These are phyloP conservation scores for Pythium coloratum DNA, from an alignment of 352 stramenopile genomes.

Conservation along the genomic window DNA sequence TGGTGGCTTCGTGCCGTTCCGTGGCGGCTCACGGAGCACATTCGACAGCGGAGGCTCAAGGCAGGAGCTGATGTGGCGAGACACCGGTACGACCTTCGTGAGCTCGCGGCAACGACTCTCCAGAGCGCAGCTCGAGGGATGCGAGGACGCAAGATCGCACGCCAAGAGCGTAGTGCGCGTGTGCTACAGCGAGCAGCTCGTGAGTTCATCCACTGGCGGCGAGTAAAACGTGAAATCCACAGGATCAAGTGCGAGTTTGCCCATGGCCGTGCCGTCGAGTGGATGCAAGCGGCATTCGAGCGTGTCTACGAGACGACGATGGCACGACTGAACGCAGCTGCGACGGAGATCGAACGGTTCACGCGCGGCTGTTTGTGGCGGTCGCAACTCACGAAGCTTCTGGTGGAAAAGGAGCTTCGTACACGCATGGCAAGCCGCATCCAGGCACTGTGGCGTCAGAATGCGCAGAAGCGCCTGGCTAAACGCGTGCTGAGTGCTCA, in stretches of 20 bases:
- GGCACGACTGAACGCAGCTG: conserved; percentile 37
- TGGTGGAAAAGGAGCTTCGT: conserved; percentile 44
- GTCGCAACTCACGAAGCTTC: conserved; percentile 27
- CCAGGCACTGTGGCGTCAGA: conserved; percentile 62
- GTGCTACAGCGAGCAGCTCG: conserved; percentile 47
- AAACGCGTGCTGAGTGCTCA: conserved; percentile 50
- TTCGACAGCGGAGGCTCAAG: conserved; percentile 31
- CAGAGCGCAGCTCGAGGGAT: conserved; percentile 55
- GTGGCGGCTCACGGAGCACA: conserved; percentile 45
- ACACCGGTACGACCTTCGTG: conserved; percentile 24
- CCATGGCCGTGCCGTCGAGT: conserved; percentile 20
- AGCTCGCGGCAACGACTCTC: conserved; percentile 44
- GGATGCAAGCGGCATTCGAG: conserved; percentile 26
- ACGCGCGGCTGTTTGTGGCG: conserved; percentile 45
- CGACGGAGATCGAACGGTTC: conserved; percentile 60
- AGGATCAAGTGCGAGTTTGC: conserved; percentile 37
- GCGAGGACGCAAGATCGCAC: conserved; percentile 37
- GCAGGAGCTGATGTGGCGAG: conserved; percentile 18
- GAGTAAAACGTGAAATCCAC: conserved; percentile 37
- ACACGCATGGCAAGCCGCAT: conserved; percentile 59
- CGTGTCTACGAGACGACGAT: conserved; percentile 36
- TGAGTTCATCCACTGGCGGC: conserved; percentile 39
- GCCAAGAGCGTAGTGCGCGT: conserved; percentile 41
- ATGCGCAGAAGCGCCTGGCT: conserved; percentile 46
- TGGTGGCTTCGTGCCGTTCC: conserved; percentile 64